Base-by-base conservation (phyloP, 352 stramenopile species). In the Elongisporangium undulatum region DNA sequence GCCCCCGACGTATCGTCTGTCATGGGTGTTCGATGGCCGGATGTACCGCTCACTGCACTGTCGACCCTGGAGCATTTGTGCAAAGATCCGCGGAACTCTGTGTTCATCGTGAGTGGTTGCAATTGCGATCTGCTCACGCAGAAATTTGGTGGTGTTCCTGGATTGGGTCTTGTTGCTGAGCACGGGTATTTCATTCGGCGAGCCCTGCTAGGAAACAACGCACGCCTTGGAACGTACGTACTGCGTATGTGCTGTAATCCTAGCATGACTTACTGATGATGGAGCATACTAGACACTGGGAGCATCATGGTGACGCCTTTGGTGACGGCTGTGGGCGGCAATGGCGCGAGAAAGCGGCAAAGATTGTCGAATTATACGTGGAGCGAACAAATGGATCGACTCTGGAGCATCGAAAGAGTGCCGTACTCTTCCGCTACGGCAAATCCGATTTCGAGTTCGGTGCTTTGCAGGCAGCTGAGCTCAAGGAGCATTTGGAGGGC, bases 391-490 rank as follows among this genome's bases (percentile, higher is more conserved):
- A 99, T 68, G 97, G 98, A 15, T 98, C 97, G 10, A 98, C 98
- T 52, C 83, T 99, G 24, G 98, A 99, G 80, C 76, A 97, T 50
- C 99, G 98, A 15, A 95, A 97, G 63, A 99, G 96, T 63, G 97
- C 98, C 9, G 84, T 99, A 24, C 74, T 99, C 1, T 99, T 98
- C 77, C 97, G 99, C 50, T 99, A 98, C 62, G 91, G 94, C 59
- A 98, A 99, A 69, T 97, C 97, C 6, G 97, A 99, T 72, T 96
- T 97, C 51, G 97, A 99, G 68, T 99, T 99, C 77, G 98, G 97
- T 19, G 85, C 87, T 45, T 72, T 99, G 51, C 98, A 99, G 67
- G 97, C 96, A 5, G 93, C 96, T 29, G 96, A 98, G 72, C 74
- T 99, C 13, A 97, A 98, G 69, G 90, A 99, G 57, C 96, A 99